Base-by-base conservation (phyloP, 768 basidiomycete species). In the Lactarius quietus region DNA sequence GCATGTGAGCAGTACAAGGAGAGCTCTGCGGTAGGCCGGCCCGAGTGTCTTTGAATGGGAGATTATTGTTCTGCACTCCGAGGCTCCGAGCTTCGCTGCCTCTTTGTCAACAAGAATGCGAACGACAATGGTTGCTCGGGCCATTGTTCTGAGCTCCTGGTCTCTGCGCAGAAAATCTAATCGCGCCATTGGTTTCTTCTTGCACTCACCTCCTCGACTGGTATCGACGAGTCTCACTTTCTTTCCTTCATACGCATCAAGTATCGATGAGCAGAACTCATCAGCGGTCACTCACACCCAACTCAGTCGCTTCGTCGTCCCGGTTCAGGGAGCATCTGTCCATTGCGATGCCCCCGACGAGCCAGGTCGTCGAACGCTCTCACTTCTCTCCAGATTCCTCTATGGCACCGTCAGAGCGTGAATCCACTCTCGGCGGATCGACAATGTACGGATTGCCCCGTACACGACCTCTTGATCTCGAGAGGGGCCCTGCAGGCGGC, bases 361-460 rank as follows among this genome's bases (percentile, higher is more conserved):
- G 73, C 61, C 45, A 61, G 17, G 72, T 72, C 3, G 41, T 76
- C 57, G 76, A 76, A 62, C 63, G 64, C 3, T 81, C 81, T 52
- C 79, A 73, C 55, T 81, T 82, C 71, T 82, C 81, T 23, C 78
- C 81, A 41, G 77, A 78, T n/a, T 79, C 80, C 12, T 76, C 78
- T 3, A 63, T 71, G 8, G 74, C 73, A n/a, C 71, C 72, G 17
- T 73, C 71, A 33, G 71, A 68, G 23, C 48, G 26, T 33, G 12
- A 20, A 18, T 68, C 64, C 53, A 56, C 63, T 29, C 26, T 68
- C 41, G 39, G 63, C 8, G 73, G 71, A 5, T 62, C 68, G 17
- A 74, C 74, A 64, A 71, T 74, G 45, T 67, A 67, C 66, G 66
- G 63, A 20, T 60, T 60, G 4, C 73, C 74, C 0, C 63, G 67